Percentiles rank a stretch among this genome's conserved stretches.
phyloP scores from a whole-genome alignment of 2,329 filamentous ascomycete genomes.

The Thielaviopsis populi region DNA sequence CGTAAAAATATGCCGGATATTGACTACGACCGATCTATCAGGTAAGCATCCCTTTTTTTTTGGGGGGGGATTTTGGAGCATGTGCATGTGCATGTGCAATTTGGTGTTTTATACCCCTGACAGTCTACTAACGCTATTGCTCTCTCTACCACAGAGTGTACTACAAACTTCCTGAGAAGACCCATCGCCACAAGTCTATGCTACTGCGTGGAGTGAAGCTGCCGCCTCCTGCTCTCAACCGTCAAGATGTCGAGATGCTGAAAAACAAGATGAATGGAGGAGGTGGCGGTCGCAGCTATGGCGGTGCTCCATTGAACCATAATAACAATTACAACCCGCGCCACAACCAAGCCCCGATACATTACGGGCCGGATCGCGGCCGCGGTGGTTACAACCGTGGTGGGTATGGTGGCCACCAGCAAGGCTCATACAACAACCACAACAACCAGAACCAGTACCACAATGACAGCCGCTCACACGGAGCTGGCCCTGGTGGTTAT shows the following conservation, averaged over 20 bases:
- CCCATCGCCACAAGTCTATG: constrained; percentile 80
- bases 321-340: constrained; percentile 22
- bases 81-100: neutral
- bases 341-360: constrained; percentile 8
- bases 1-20: constrained; percentile 57
- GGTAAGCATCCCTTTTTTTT: constrained; percentile 33
- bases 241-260: constrained; percentile 59
- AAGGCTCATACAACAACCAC: constrained; percentile 18
- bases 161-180: constrained; percentile 65
- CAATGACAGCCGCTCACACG: constrained; percentile 17
- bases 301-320: constrained; percentile 41
- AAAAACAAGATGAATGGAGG: constrained; percentile 45
- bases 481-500: constrained; percentile 20
- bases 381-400: constrained; percentile 21
- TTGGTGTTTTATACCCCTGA: neutral
- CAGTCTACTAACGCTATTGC: constrained; percentile 21
- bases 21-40: constrained; percentile 75
- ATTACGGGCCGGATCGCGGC: constrained; percentile 28
- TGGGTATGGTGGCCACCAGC: constrained; percentile 6
- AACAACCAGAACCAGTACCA: constrained; percentile 20
- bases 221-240: constrained; percentile 55
- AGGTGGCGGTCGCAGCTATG: constrained; percentile 56
- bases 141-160: constrained; percentile 44
- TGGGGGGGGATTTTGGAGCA: no score
- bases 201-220: constrained; percentile 70